Evolutionary conservation across 75 land plant species (phyloP), one percentile per base, ranked within the genome.

Genomic region (Chamaecyparis obtusa): DNA sequence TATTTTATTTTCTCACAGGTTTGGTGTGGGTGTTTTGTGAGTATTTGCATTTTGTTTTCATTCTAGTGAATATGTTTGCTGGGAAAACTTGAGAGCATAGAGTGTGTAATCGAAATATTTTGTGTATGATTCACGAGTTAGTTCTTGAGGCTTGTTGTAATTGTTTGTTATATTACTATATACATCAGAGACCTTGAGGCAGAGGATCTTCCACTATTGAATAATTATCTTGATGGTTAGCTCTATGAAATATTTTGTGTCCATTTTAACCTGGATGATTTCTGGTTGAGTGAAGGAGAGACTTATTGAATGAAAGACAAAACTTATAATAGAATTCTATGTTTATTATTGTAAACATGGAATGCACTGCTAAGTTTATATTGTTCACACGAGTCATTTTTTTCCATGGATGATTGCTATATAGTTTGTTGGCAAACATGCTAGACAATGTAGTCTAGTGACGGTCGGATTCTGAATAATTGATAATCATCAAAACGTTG

Each of bases 141-240:
- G 81, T 2, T 37, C n/a, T 37, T 24, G 33, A 39, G 81, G 24
- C 81, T 78, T 78, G 46, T 78, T 78, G 41, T 39, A 78, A 37
- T 78, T 78, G 27, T 78, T 78, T 19, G 44, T 78, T 78, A 78
- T 78, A 78, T 21, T 78, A 78, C 36, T 78, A 78, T 78, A 41
- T 78, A 44, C 27, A 9, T 39, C 27, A 1, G 81, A 78, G 81
- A 37, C 43, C 27, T 78, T 44, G 21, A 78, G 9, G 43, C 41
- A 21, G 81, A 78, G 21, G 1, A 41, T 39, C 44, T 78, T 41
- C 6, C 39, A 44, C 81, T 78, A 41, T 78, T 39, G 2, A 78
- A 21, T 41, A 78, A 41, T 78, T 37, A 37, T 77, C 43, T 77
- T 39, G 80, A 37, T 37, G 80, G 17, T 15, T 77, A 36, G 37